Conservation (phyloP, 164 flowering plant species). For the Magnolia kwangsiensis region DNA sequence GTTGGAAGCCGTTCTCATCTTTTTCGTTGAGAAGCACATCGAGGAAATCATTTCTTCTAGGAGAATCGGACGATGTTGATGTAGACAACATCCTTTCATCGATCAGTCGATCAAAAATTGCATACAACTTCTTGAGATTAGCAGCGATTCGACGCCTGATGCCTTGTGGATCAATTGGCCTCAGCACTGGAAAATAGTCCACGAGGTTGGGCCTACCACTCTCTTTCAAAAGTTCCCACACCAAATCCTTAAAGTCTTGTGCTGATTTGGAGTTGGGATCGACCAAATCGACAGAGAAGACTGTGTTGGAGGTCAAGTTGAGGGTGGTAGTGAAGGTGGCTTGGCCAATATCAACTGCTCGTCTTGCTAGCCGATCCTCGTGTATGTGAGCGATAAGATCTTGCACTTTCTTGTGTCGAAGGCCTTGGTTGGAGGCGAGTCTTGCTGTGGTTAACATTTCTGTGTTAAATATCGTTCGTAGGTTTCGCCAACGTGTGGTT, state of each 20-base stretch:
- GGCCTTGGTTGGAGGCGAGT: slow-evolving; percentile 17
- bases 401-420: slow-evolving; percentile 19
- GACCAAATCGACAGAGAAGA: slow-evolving; percentile 19
- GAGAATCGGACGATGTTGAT: neutral
- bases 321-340: slow-evolving; percentile 13
- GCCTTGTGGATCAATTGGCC: slow-evolving; percentile 11
- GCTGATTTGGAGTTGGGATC: slow-evolving; percentile 9
- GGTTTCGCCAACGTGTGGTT: slow-evolving; percentile 11
- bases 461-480: slow-evolving; percentile 9
- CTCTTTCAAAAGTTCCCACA: slow-evolving; percentile 7
- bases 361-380: slow-evolving; percentile 1
- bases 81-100: neutral
- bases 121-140: neutral
- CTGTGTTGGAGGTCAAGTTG: slow-evolving; percentile 19
- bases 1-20: slow-evolving; percentile 2
- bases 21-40: slow-evolving; percentile 7
- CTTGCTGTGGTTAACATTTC: slow-evolving; percentile 16
- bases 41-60: slow-evolving; percentile 1
- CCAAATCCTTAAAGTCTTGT: slow-evolving; percentile 17
- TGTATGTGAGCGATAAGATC: slow-evolving; percentile 17
- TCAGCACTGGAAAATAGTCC: slow-evolving; percentile 15
- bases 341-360: slow-evolving; percentile 14
- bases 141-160: neutral
- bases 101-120: slow-evolving; percentile 13
- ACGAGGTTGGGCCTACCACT: slow-evolving; percentile 16